Evolutionary conservation across 2,329 filamentous ascomycete genomes (phyloP), one percentile per base, ranked within the genome.

Genomic region (Aotearoamyces nothofagi): DNA sequence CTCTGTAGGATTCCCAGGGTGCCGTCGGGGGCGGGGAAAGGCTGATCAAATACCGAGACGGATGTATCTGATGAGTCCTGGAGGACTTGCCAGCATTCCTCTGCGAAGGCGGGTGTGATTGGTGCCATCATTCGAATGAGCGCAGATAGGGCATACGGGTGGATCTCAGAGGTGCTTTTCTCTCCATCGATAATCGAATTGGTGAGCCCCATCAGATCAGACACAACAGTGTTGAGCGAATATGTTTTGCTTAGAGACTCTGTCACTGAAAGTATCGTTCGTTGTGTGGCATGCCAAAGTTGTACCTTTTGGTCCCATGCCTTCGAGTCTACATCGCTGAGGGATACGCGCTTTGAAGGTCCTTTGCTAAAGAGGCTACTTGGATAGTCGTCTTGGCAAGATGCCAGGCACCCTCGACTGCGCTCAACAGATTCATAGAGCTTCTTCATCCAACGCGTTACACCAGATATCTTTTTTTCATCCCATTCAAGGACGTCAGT

Each of bases 401-500:
- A 37, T 5, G 29, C 29, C 4, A 39, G 25, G 23, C 9, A 11
- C 5, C 42, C 12, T 34, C 38, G 2, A 57, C 23, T 39, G 9
- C 39, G 40, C 4, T 35, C 35, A 4, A 75, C 62, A 17, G 77
- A 54, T 24, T 73, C 69, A 49, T 74, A 57, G 10, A 92, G 48
- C 12, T 78, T 66, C 3, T 63, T 60, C 10, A 92, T 63, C 84
- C 84, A 93, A 29, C 84, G 69, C 27, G 79, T 78, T 11, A 92
- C 68, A 3, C 84, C 84, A 0, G 73, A 59, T 27, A 93, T 87
- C 50, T 84, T 87, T 22, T 65, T 58, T 45, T 82, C 80, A 30
- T 92, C 82, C 83, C 84, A 93, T 49, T 90, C 80, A 2, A 93
- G 64, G 1, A 90, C 69, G 32, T 92, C 83, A 23, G 63, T 72